phyloP scores from a whole-genome alignment of 768 basidiomycete species.

The Aureoboletus auriporus region DNA sequence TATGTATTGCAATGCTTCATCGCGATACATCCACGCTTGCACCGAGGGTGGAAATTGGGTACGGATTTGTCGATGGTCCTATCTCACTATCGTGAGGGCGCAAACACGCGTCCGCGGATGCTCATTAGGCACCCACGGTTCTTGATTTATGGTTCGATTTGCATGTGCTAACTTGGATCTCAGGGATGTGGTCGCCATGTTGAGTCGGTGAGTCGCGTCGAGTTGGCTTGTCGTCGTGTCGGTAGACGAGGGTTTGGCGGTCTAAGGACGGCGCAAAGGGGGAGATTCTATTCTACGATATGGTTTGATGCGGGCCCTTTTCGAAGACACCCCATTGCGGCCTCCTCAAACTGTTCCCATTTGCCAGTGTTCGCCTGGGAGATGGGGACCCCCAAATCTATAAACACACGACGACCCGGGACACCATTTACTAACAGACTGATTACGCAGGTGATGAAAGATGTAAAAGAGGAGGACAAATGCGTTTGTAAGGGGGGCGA shows the following conservation, averaged over 20 bases:
- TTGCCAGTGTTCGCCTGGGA: conserved; percentile 21
- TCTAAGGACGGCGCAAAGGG: conserved; percentile 4
- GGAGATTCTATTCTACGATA: conserved; percentile 21
- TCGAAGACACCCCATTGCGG: conserved; percentile 31
- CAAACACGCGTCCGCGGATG: conserved; percentile 15
- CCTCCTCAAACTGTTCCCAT: conserved; percentile 21
- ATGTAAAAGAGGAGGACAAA: conserved; percentile 47
- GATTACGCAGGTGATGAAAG: conserved; percentile 42
- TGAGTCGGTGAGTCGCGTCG: conserved; percentile 47
- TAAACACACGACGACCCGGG: conserved; percentile 21
- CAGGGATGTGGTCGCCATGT: conserved; percentile 73
- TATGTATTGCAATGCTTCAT: conserved; percentile 18
- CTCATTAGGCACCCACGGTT: conserved; percentile 7
- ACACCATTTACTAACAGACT: conserved; percentile 23
- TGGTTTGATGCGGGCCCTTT: conserved; percentile 34
- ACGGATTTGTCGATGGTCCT: conserved; percentile 8
- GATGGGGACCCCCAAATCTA: conserved; percentile 20
- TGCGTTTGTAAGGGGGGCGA: conserved; percentile 34
- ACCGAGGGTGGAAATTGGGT: conserved; percentile 13
- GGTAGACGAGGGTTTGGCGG: conserved; percentile 12
- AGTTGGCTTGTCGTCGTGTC: conserved; percentile 9
- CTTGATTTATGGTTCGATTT: not conserved
- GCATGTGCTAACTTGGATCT: conserved; percentile 4
- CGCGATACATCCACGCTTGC: conserved; percentile 14
- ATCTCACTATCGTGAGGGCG: conserved; percentile 8